Base-by-base conservation (phyloP, 495 filamentous ascomycete genomes). In the Hypoxylon perforatum region DNA sequence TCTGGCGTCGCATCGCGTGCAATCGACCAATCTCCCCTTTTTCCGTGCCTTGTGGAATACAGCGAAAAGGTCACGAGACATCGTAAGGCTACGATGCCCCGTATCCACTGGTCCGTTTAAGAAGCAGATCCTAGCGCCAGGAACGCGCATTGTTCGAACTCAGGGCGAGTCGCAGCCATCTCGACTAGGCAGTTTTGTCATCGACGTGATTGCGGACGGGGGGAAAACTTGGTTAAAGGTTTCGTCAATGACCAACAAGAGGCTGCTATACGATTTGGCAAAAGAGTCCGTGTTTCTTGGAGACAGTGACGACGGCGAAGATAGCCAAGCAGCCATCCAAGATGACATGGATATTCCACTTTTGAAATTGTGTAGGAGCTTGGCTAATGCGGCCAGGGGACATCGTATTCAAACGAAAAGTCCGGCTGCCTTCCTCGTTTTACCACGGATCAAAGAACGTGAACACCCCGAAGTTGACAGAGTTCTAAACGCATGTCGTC, bases 201-300 rank as follows among this genome's bases (percentile, higher is more conserved):
- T 75, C 25, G 72, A 75, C 47, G 58, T 75, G 12, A 57, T 75
- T 10, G 65, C 66, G 11, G 70, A 75, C 49, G 72, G 72, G 0
- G 72, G 72, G 2, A 55, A 65, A 25, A 69, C 67, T 4, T 75
- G 72, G 72, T 73, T 66, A 44, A 75, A 73, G 47, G 61, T 75
- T 28, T 75, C 72, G 0, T 73, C 70, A 3, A 73, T 71, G 63
- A 73, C 70, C 9, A 75, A 75, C 36, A 73, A 60, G 33, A 65
- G 66, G 28, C 14, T 75, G 6, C 41, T 75, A 15, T 70, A 70
- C 30, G 72, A 75, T 47, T 55, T 75, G 33, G 72, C 72, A 15
- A 75, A 75, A 42, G 72, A 73, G 54, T 63, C 70, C n/a, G 35
- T 75, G 25, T 75, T 69, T 39, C 61, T 64, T 30, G 72, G 70